Evolutionary conservation across 148 eudicot genomes (phyloP), one percentile per base, ranked within the genome.

Genomic region (Limonium bicolor): DNA sequence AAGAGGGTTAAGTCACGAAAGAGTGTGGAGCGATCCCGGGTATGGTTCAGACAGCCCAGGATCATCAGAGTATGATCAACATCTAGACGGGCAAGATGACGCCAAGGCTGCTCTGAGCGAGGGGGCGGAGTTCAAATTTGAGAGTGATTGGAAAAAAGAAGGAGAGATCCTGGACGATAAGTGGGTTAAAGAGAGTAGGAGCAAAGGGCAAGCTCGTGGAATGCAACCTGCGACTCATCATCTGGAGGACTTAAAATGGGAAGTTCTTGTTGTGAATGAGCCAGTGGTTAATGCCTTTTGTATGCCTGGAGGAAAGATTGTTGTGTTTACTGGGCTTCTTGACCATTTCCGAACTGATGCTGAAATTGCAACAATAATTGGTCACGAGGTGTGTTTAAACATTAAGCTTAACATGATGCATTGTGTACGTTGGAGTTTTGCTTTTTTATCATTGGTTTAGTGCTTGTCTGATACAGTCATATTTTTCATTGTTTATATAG

Each of bases 221-320:
- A 26, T 27, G 12, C 15, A 60, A 32, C 47, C 78, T 4, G 55
- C 36, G 20, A 72, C 74, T 0, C 35, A 35, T 6, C 96, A 87
- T 77, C 69, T 87, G 67, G 90, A 87, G 20, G 90, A 85, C 13
- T 47, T 83, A 60, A 79, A 76, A 21, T 87, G 96, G 96, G 94
- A 87, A 55, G 77, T 87, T 21, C 17, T 87, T 47, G 86, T 87
- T 15, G 90, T 87, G 38, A 44, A 83, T 46, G 80, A 73, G 20
- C 96, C 94, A 0, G 61, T 76, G 42, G 71, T 78, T 14, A 82
- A 87, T 59, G 96, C 96, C 0, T 79, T 87, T 42, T 87, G 96
- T 50, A 44, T 82, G 69, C 96, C 96, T 3, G 90, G 96, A 47
- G 96, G 96, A 28, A 87, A 87, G 80, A 82, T 82, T 62, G 96